Percentiles rank a stretch among this genome's conserved stretches.
Evolutionary conservation across 345 rosid species (phyloP).

Genomic region (Erodium maritimum): DNA sequence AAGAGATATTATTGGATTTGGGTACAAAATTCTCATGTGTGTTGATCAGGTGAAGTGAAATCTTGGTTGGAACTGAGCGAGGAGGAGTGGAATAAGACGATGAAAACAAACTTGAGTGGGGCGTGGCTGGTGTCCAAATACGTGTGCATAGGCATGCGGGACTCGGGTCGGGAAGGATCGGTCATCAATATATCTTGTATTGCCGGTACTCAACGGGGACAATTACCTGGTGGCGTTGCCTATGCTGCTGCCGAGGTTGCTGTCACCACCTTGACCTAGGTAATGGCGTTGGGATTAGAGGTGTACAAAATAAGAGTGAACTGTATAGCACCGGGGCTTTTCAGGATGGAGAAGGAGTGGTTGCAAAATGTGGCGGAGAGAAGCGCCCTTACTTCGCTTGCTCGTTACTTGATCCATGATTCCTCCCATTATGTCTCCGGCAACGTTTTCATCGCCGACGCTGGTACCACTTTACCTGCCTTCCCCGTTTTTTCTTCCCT

Average conservation of each 20-base stretch:
- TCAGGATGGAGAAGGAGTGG: conserved; percentile 42
- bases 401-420: conserved; percentile 48
- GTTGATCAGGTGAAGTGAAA: conserved; percentile 23
- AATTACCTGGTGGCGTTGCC: conserved; percentile 36
- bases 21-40: too few species aligned
- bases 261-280: conserved; percentile 39
- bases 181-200: conserved; percentile 53
- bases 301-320: conserved; percentile 49
- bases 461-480: conserved; percentile 42
- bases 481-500: conserved; percentile 45
- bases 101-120: conserved; percentile 48
- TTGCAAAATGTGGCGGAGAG: conserved; percentile 19
- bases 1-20: too few species aligned
- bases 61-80: conserved; percentile 22
- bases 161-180: conserved; percentile 39
- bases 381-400: conserved; percentile 40
- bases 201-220: conserved; percentile 37
- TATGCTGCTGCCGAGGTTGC: conserved; percentile 43
- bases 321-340: conserved; percentile 48
- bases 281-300: conserved; percentile 59
- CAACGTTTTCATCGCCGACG: conserved; percentile 41
- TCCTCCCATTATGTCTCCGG: conserved; percentile 41
- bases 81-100: conserved; percentile 44
- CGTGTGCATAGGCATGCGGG: conserved; percentile 39
- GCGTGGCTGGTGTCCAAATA: conserved; percentile 55